Conservation (phyloP, 108 stramenopile species). For the Conticribra guillardii region DNA sequence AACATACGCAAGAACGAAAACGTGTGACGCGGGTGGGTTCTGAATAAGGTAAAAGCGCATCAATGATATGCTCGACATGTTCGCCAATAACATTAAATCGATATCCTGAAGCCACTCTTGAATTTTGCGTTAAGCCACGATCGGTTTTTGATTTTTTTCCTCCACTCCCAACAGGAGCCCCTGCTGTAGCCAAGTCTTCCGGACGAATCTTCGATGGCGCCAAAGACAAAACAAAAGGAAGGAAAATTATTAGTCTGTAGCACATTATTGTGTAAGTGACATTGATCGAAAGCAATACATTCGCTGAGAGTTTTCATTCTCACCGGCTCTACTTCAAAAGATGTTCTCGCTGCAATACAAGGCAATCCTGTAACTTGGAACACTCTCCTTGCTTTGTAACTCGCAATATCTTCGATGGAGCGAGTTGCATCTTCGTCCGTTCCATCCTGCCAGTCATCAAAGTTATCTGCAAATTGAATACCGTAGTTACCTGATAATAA, state of each 20-base stretch:
- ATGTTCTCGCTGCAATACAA: conserved; percentile 72
- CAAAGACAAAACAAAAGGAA: too few species aligned
- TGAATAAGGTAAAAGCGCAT: conserved; percentile 71
- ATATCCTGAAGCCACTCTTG: conserved; percentile 74
- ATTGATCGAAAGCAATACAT: too few species aligned
- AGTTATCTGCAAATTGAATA: conserved; percentile 85
- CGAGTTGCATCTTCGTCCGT: conserved; percentile 61
- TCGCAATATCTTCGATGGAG: conserved; percentile 84
- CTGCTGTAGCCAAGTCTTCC: conserved; percentile 38
- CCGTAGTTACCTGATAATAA: too few species aligned
- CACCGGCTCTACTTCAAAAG: conserved; percentile 86
- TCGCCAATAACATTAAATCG: conserved; percentile 81
- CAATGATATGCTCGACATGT: conserved; percentile 78
- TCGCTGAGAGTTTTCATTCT: too few species aligned
- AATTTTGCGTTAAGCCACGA: conserved; percentile 35
- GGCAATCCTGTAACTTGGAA: conserved; percentile 82
- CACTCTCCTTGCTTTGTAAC: conserved; percentile 82
- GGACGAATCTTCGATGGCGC: too few species aligned
- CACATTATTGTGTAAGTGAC: too few species aligned
- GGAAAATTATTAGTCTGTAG: too few species aligned
- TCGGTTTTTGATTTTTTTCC: conserved; percentile 39
- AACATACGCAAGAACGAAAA: conserved; percentile 79
- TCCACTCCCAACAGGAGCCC: conserved; percentile 2
- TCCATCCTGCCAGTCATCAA: conserved; percentile 80
- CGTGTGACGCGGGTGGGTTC: conserved; percentile 81